Evolutionary conservation across 2,329 filamentous ascomycete species (phyloP).

Genomic region (Onygena corvina): DNA sequence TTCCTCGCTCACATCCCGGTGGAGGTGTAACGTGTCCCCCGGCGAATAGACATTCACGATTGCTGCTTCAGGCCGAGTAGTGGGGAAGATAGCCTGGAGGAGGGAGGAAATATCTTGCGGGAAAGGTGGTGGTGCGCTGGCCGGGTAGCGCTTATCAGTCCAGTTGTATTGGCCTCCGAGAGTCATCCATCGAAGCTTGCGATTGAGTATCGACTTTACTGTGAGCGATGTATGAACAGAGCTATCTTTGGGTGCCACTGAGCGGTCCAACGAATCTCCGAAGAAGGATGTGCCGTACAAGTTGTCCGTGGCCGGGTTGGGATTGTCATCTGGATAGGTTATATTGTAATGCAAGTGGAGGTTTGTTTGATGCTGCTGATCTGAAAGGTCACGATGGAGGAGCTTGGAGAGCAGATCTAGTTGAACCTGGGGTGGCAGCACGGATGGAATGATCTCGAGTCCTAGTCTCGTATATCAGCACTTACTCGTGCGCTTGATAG

Average conservation of each 20-base stretch:
- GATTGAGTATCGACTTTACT: constrained; percentile 57
- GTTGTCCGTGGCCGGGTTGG: constrained; percentile 31
- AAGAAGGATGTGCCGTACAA: constrained; percentile 37
- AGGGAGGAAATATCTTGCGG: constrained; percentile 60
- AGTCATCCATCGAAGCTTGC: constrained; percentile 84
- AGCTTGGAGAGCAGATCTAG: constrained; percentile 57
- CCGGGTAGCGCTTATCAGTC: constrained; percentile 73
- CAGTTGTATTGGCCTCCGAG: constrained; percentile 94
- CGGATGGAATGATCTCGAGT: constrained; percentile 61
- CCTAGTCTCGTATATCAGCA: constrained; percentile 47
- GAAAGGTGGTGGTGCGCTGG: constrained; percentile 55
- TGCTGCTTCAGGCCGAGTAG: constrained; percentile 70
- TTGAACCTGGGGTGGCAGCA: constrained; percentile 61
- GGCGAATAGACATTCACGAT: constrained; percentile 91
- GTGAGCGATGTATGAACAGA: constrained; percentile 61
- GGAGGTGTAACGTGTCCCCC: constrained; percentile 80
- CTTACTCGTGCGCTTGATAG: neutral
- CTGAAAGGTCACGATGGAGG: constrained; percentile 64
- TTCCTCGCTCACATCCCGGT: constrained; percentile 85
- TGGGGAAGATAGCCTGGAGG: constrained; percentile 58
- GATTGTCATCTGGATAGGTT: constrained; percentile 43
- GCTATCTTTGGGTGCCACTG: constrained; percentile 52
- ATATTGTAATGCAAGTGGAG: constrained; percentile 72
- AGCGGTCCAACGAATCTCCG: constrained; percentile 36
- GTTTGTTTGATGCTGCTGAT: constrained; percentile 70